A percentile compares a stretch with the other conserved stretches of the same genome.
phyloP scores from a whole-genome alignment of 2,329 filamentous ascomycete genomes.

The Ophiocordyceps australis region DNA sequence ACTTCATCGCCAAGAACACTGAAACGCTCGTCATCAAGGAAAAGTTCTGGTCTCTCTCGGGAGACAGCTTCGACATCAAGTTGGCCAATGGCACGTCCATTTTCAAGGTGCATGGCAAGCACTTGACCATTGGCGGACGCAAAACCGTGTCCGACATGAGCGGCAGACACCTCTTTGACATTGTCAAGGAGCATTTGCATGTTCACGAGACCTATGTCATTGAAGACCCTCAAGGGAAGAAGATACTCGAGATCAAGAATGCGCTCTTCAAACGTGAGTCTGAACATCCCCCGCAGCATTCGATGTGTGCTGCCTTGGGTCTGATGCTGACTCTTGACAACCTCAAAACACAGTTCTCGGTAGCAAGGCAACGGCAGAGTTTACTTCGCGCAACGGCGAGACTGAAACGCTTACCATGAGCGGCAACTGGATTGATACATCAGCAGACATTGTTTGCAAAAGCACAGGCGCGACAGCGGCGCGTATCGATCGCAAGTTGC shows the following conservation, averaged over 20 bases:
- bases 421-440: conserved; percentile 40
- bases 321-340: too few species aligned
- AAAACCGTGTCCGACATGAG: conserved; percentile 36
- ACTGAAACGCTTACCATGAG: conserved; percentile 33
- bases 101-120: conserved; percentile 36
- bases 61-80: conserved; percentile 46
- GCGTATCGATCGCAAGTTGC: conserved; percentile 36
- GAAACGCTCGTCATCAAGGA: conserved; percentile 40
- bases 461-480: conserved; percentile 32
- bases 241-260: conserved; percentile 36
- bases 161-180: conserved; percentile 37
- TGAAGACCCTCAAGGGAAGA: conserved; percentile 23
- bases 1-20: conserved; percentile 15
- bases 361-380: conserved; percentile 36
- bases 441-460: conserved; percentile 37
- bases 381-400: conserved; percentile 27
- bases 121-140: conserved; percentile 30
- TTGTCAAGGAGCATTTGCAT: conserved; percentile 31
- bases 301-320: too few species aligned
- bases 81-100: conserved; percentile 32
- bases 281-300: too few species aligned
- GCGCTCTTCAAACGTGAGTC: conserved; percentile 7
- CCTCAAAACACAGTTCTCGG: too few species aligned
- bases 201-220: conserved; percentile 32
- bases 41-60: conserved; percentile 40